Percentiles rank a stretch among this genome's conserved stretches.
Conservation (phyloP, 805 yeast genomes). For the Candida broadrunensis region DNA sequence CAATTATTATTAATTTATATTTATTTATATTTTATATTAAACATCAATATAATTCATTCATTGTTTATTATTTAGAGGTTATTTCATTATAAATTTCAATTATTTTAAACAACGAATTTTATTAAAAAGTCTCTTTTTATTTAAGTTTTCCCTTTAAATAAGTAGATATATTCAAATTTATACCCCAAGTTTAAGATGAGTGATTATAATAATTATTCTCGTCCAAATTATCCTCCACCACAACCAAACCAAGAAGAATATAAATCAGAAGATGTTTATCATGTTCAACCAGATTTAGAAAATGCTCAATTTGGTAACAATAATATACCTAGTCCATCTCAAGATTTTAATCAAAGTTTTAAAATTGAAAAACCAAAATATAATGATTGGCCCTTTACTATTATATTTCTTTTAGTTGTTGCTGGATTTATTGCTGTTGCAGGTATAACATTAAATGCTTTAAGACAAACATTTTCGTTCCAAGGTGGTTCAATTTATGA, state of each 20-base stretch:
- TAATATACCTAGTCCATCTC: conserved; percentile 34
- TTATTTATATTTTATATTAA: too few relatives aligned
- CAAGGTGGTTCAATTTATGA: conserved; percentile 66
- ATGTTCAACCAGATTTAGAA: conserved; percentile 27
- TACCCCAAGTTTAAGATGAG: too few relatives aligned
- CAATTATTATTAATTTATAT: too few relatives aligned
- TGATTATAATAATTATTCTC: conserved; percentile 2
- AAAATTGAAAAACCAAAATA: conserved; percentile 57
- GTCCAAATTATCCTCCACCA: conserved; percentile 4
- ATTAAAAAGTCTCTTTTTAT: too few relatives aligned
- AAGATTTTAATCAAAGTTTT: conserved; percentile 63
- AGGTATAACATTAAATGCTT: conserved; percentile 63
- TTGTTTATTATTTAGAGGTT: too few relatives aligned
- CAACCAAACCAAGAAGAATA: conserved; percentile 8
- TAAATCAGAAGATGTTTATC: conserved; percentile 2
- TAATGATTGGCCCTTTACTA: conserved; percentile 71
- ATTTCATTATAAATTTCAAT: too few relatives aligned
- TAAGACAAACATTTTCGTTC: conserved; percentile 49
- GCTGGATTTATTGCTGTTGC: conserved; percentile 73
- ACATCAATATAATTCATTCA: too few relatives aligned
- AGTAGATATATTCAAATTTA: too few relatives aligned
- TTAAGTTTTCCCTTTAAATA: too few relatives aligned
- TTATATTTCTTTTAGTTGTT: conserved; percentile 45
- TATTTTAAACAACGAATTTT: too few relatives aligned
- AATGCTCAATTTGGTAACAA: conserved; percentile 16